Evolutionary conservation across 2,329 filamentous ascomycete genomes (phyloP).

Genomic region (Neopestalotiopsis rosae): DNA sequence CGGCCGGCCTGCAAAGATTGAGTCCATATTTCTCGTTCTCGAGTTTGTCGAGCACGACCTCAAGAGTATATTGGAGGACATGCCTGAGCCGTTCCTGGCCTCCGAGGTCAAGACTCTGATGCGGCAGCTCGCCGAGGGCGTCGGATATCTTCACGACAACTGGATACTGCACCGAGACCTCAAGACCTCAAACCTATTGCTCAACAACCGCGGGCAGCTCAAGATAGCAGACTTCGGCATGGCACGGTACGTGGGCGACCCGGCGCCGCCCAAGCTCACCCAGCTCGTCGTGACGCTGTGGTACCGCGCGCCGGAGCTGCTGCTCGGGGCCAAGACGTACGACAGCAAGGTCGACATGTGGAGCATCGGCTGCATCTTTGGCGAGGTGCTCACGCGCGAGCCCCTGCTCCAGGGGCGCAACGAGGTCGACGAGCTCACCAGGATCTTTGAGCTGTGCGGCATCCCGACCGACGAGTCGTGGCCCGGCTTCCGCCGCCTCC

Average conservation of each 20-base stretch:
- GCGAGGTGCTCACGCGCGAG: conserved; percentile 83
- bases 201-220: conserved; percentile 93
- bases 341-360: conserved; percentile 85
- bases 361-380: conserved; percentile 96
- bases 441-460: conserved; percentile 89
- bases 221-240: conserved; percentile 99
- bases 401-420: conserved; percentile 87
- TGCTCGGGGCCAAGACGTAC: conserved; percentile 82
- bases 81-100: conserved; percentile 90
- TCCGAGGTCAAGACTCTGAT: conserved; percentile 93
- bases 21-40: conserved; percentile 89
- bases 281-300: conserved; percentile 95
- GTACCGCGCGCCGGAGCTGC: conserved; percentile 91
- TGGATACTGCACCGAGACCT: conserved; percentile 95
- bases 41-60: conserved; percentile 98
- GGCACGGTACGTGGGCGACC: conserved; percentile 86
- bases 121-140: conserved; percentile 78
- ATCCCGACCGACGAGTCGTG: conserved; percentile 82
- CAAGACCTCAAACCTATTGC: conserved; percentile 91
- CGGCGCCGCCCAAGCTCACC: conserved; percentile 76
- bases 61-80: conserved; percentile 89
- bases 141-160: conserved; percentile 84
- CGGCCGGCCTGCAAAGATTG: conserved; percentile 32
- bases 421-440: conserved; percentile 87
- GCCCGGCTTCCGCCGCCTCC: conserved; percentile 85